These are phyloP conservation scores for Goffeauzyma gilvescens DNA, from an alignment of 768 basidiomycete genomes.

Conservation along the genomic window DNA sequence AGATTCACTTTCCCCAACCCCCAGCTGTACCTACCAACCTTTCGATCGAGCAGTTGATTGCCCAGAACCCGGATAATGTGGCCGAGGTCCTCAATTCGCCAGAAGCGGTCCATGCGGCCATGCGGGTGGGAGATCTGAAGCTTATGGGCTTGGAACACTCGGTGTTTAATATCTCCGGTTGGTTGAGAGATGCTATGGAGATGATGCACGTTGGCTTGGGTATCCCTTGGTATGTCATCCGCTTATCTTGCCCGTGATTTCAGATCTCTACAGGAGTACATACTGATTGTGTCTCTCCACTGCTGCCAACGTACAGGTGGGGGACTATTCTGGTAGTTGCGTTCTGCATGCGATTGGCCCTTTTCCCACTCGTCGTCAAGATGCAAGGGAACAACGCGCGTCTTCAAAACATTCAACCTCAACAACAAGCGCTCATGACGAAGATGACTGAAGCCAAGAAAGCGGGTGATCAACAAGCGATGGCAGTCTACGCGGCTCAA, in stretches of 20 bases:
- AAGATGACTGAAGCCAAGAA: constrained; percentile 37
- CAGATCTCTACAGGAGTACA: too few species aligned
- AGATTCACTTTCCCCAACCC: constrained; percentile 11
- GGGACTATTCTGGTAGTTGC: constrained; percentile 26
- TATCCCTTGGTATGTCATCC: constrained; percentile 25
- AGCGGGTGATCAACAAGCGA: constrained; percentile 33
- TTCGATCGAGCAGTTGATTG: constrained; percentile 7
- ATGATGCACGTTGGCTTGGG: constrained; percentile 20
- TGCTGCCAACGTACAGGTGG: constrained; percentile 21
- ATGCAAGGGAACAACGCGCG: constrained; percentile 50
- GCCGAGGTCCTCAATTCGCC: constrained; percentile 23
- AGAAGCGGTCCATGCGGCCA: constrained; percentile 26
- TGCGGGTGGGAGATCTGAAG: constrained; percentile 23
- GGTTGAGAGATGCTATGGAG: constrained; percentile 23
- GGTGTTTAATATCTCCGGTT: constrained; percentile 20
- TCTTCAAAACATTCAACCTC: constrained; percentile 43
- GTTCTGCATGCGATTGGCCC: constrained; percentile 32
- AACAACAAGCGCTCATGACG: constrained; percentile 41
- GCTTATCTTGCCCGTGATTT: not conserved
- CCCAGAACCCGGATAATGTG: constrained; percentile 17
- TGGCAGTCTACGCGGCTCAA: constrained; percentile 37
- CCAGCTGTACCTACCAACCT: constrained; percentile 9
- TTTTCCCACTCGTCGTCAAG: constrained; percentile 38
- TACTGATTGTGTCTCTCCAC: too few species aligned
- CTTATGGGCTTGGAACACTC: constrained; percentile 24